Evolutionary conservation across 1,284 basidiomycete species (phyloP).

Genomic region (Pisolithus thermaeus): DNA sequence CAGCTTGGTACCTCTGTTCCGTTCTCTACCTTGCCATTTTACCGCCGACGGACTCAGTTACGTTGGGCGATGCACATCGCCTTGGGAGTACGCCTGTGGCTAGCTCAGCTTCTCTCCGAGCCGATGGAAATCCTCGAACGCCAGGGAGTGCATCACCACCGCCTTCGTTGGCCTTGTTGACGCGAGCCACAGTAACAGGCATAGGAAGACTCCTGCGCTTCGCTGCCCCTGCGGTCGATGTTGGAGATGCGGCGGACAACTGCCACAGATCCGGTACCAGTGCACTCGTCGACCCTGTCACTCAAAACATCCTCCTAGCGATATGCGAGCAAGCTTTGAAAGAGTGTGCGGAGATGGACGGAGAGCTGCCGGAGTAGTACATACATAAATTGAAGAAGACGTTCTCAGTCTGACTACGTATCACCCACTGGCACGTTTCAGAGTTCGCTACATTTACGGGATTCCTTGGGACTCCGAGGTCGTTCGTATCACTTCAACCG

Average conservation of each 20-base stretch:
- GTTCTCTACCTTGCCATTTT: constrained; percentile 20
- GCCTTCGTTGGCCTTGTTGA: constrained; percentile 6
- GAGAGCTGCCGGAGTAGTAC: neutral
- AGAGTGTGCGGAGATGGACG: constrained; percentile 6
- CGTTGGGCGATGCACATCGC: neutral
- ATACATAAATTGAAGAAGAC: too few relatives aligned
- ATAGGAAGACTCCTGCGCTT: constrained; percentile 21
- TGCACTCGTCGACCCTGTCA: constrained; percentile 16
- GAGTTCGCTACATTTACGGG: too few relatives aligned
- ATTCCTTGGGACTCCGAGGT: too few relatives aligned
- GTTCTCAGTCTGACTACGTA: too few relatives aligned
- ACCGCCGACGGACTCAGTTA: neutral
- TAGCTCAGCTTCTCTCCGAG: neutral
- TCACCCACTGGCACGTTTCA: too few relatives aligned
- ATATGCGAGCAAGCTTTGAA: constrained; percentile 21
- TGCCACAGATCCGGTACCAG: too few relatives aligned
- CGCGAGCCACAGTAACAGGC: constrained; percentile 15
- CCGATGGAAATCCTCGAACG: too few relatives aligned
- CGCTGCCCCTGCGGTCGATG: neutral
- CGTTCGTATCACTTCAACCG: too few relatives aligned
- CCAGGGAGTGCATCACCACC: neutral
- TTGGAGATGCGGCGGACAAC: neutral
- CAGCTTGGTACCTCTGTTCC: constrained; percentile 23
- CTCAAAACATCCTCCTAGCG: constrained; percentile 24
- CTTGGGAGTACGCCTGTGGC: neutral